Evolutionary conservation across 2,329 filamentous ascomycete species (phyloP), one percentile per base, ranked within the genome.

Genomic region (Plectosphaerella plurivora): DNA sequence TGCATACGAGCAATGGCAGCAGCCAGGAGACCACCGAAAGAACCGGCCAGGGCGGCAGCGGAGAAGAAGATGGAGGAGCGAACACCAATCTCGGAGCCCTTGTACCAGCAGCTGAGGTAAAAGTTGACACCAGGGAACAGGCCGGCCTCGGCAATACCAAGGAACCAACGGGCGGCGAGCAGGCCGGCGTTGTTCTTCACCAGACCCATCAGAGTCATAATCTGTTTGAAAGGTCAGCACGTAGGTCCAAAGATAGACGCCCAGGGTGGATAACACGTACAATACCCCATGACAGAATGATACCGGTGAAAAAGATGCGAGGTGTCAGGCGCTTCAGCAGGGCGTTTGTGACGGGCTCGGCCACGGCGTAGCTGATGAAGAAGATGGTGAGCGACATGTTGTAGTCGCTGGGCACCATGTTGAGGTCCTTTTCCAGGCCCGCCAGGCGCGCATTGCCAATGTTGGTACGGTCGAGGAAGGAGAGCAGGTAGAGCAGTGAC

Each of bases 41-140:
- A 89, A 1, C 89, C 89, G 0, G 88, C 87, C 0, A 92, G 70
- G 0, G 89, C 87, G 0, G 89, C 89, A 0, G 88, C 88, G 0
- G 86, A 89, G 72, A 92, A 93, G 76, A 92, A 91, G 42, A 90
- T 83, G 15, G 88, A 87, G 53, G 68, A 83, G 28, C 89, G 80
- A 9, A 89, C 78, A 41, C 88, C 88, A 49, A 92, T 87, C 59
- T 94, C 89, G 1, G 78, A 81, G 9, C 88, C 76, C 64, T 82
- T 87, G 63, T 92, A 94, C 88, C 88, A 93, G 63, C 86, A 90
- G 0, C 83, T 87, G 0, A 92, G 75, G 61, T 90, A 90, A 71
- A 83, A 68, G 71, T 83, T 70, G 71, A 88, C 80, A 2, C 84
- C 85, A 0, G 83, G 84, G 59, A 84, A 86, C 0, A 88, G 68